Evolutionary conservation across 768 basidiomycete genomes (phyloP), one percentile per base, ranked within the genome.

Genomic region (Trametes cubensis): DNA sequence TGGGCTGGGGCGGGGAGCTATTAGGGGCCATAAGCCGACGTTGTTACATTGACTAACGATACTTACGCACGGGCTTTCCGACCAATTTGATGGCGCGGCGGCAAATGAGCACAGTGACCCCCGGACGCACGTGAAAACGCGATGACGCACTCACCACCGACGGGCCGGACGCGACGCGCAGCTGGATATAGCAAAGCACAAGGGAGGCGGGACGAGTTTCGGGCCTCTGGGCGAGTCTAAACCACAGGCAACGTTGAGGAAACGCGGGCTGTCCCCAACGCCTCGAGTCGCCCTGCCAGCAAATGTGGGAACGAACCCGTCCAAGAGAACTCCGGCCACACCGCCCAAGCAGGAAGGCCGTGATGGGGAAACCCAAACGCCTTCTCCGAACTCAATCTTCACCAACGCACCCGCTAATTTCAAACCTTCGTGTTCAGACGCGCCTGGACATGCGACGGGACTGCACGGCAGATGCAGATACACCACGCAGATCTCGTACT

Each of bases 71-170:
- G 26, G 38, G 51, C 20, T 11, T 23, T 17, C 21, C 38, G 25
- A 25, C 38, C 5, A 53, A 18, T 53, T 21, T 40, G 34, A 40
- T 41, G 6, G 38, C 39, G 38, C 10, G 13, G 51, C 48, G 48
- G 48, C 48, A 49, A 49, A 7, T 49, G 25, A 17, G 42, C 14
- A 40, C 51, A 23, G 40, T 53, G 49, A n/a, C 49, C 18, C n/a
- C 49, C 49, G 28, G 49, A 51, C 28, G 20, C 49, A 51, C 30
- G 49, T 53, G 51, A 53, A 53, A 40, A 40, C 21, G 20, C 51
- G n/a, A 13, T 40, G 38, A 40, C 51, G 51, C 51, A 41, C 51
- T 53, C 51, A 53, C 38, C 51, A 53, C 38, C 51, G 20, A 21
- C 20, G 21, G 30, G 50, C 10, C 50, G 50, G 50, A 17, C 50